These are phyloP conservation scores for Plectosphaerella plurivora DNA, from an alignment of 2,329 filamentous ascomycete genomes.

Conservation along the genomic window DNA sequence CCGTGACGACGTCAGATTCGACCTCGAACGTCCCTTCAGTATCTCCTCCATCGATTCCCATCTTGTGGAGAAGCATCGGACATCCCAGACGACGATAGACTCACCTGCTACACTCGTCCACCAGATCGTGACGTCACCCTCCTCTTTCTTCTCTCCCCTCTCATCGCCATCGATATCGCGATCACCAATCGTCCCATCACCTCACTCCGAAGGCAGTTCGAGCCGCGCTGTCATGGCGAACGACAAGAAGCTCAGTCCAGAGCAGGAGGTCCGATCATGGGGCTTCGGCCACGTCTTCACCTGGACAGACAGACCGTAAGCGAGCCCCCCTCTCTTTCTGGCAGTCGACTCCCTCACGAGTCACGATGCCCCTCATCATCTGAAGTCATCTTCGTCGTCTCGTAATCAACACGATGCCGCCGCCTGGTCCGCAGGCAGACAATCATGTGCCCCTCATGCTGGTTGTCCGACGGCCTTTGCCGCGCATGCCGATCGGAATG, in stretches of 20 bases:
- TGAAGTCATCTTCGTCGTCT: neutral
- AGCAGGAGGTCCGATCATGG: slow-evolving; percentile 63
- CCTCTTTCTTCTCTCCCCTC: no score
- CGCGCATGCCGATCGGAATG: no score
- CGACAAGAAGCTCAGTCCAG: slow-evolving; percentile 33
- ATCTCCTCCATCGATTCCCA: no score
- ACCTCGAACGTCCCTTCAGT: no score
- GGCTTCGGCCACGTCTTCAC: slow-evolving; percentile 67
- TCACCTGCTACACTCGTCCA: neutral
- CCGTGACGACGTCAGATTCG: no score
- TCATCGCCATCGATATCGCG: neutral
- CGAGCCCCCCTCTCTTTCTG: slow-evolving; percentile 13
- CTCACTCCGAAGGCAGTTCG: no score
- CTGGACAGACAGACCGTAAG: slow-evolving; percentile 67
- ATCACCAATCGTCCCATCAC: neutral
- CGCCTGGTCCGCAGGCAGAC: neutral
- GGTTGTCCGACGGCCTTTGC: neutral
- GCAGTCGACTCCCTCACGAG: neutral
- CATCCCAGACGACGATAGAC: no score
- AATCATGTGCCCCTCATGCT: neutral
- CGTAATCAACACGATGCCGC: neutral
- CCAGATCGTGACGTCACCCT: neutral
- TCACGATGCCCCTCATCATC: neutral
- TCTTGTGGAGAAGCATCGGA: no score
- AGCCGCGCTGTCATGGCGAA: no score